Percentiles rank a stretch among this genome's conserved stretches.
Conservation (phyloP, 352 stramenopile genomes). For the Globisporangium yorkense region DNA sequence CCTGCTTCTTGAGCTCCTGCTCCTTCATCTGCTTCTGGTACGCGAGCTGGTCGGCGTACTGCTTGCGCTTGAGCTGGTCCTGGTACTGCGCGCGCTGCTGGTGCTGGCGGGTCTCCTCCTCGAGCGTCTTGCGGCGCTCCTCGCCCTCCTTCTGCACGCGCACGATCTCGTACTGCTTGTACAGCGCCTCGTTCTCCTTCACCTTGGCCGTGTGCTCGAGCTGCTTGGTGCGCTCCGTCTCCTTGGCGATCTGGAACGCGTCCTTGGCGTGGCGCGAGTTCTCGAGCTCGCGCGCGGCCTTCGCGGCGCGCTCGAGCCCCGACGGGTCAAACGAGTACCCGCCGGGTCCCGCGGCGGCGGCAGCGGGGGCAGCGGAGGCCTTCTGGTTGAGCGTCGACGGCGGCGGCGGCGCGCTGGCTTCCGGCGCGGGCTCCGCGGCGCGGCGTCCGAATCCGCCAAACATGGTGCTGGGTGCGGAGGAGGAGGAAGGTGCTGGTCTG, state of each 20-base stretch:
- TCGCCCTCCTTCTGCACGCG: slow-evolving; percentile 96
- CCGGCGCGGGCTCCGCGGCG: slow-evolving; percentile 10
- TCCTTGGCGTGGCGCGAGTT: slow-evolving; percentile 90
- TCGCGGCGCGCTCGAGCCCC: slow-evolving; percentile 95
- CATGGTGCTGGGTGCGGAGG: slow-evolving; percentile 7
- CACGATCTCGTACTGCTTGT: slow-evolving; percentile 93
- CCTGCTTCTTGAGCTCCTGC: slow-evolving; percentile 97
- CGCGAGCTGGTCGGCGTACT: slow-evolving; percentile 96
- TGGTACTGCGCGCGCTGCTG: slow-evolving; percentile 96
- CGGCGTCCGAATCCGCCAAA: slow-evolving; percentile 19
- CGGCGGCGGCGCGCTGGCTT: slow-evolving; percentile 3
- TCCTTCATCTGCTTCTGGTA: slow-evolving; percentile 95
- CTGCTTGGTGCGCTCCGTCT: slow-evolving; percentile 95
- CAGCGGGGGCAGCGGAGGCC: slow-evolving; percentile 5
- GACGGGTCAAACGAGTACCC: slow-evolving; percentile 94
- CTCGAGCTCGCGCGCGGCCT: slow-evolving; percentile 97
- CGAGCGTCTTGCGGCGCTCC: slow-evolving; percentile 95
- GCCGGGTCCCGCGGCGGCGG: slow-evolving; percentile 16
- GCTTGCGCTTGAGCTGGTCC: slow-evolving; percentile 98
- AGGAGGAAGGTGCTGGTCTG: not conserved
- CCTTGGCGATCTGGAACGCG: slow-evolving; percentile 95
- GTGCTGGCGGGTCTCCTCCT: slow-evolving; percentile 97
- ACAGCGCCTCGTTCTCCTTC: slow-evolving; percentile 88
- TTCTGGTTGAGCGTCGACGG: slow-evolving; percentile 21
- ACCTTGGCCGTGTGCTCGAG: slow-evolving; percentile 89